These are phyloP conservation scores for Avena eriantha DNA, from an alignment of 176 grass and related monocot species.

Conservation along the genomic window DNA sequence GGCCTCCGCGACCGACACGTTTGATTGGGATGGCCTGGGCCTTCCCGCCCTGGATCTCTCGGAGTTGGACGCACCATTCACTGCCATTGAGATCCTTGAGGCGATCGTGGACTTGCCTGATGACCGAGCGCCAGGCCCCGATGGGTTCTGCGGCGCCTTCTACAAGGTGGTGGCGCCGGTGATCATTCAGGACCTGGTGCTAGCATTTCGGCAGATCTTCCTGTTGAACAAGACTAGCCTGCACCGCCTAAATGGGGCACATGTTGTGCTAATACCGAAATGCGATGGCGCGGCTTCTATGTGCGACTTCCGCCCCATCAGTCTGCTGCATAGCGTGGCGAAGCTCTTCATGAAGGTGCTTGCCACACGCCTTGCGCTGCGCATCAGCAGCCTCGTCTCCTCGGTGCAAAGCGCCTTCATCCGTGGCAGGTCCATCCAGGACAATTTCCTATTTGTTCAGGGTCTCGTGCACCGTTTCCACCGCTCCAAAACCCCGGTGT, in stretches of 20 bases:
- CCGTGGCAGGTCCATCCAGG: neutral
- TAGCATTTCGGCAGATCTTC: too few relatives aligned
- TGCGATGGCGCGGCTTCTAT: rapidly evolving
- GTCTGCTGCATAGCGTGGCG: neutral
- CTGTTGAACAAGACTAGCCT: too few relatives aligned
- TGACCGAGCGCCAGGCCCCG: neutral
- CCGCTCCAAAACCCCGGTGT: rapidly evolving
- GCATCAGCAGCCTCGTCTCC: too few relatives aligned
- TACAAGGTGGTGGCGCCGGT: neutral
- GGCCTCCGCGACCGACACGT: too few relatives aligned
- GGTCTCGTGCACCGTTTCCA: neutral
- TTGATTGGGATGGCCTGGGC: neutral
- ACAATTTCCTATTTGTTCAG: neutral
- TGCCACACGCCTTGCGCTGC: too few relatives aligned
- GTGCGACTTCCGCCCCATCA: neutral
- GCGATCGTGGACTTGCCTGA: too few relatives aligned
- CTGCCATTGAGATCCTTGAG: neutral
- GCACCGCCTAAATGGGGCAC: too few relatives aligned
- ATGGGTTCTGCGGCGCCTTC: neutral
- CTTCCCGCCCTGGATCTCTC: rapidly evolving
- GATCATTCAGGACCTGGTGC: too few relatives aligned
- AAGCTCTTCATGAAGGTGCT: neutral
- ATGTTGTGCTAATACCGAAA: neutral
- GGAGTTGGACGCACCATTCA: neutral
- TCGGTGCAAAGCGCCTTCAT: neutral